Conservation (phyloP, 306 rosid genomes). For the Ammopiptanthus mongolicus region DNA sequence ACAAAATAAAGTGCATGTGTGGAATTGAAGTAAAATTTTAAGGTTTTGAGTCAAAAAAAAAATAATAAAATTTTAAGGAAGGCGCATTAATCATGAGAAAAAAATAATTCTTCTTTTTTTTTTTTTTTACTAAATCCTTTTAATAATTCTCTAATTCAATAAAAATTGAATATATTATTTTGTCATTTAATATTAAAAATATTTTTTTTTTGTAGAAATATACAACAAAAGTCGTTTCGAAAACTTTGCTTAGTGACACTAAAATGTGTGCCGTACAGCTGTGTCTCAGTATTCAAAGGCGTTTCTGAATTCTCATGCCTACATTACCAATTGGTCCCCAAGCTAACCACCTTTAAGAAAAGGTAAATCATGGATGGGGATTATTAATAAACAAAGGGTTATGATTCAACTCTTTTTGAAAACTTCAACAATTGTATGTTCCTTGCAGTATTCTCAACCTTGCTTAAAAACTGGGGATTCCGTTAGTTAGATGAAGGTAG, state of each 20-base stretch:
- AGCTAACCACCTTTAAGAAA: background rate
- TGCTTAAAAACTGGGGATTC: background rate
- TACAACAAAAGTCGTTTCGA: too few species aligned
- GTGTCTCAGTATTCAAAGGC: background rate
- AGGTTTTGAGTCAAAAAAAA: too few species aligned
- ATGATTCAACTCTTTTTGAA: background rate
- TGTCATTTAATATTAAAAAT: too few species aligned
- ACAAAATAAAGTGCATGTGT: slow-evolving; percentile 9
- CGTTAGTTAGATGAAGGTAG: background rate
- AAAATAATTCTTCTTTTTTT: too few species aligned
- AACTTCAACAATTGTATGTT: background rate
- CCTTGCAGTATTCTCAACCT: background rate
- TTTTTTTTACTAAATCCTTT: too few species aligned
- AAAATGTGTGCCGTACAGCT: slow-evolving; percentile 1
- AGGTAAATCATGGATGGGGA: background rate
- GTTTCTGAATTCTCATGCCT: background rate
- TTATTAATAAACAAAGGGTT: background rate
- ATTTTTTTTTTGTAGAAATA: too few species aligned
- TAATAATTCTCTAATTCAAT: too few species aligned
- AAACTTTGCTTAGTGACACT: background rate
- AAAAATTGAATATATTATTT: too few species aligned
- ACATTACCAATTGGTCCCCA: background rate
- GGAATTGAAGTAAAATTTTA: too few species aligned
- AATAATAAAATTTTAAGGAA: too few species aligned
- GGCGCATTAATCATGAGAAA: too few species aligned